Percentiles rank a stretch among this genome's conserved stretches.
Evolutionary conservation across 768 basidiomycete species (phyloP).

Genomic region (Boletus huronensis): DNA sequence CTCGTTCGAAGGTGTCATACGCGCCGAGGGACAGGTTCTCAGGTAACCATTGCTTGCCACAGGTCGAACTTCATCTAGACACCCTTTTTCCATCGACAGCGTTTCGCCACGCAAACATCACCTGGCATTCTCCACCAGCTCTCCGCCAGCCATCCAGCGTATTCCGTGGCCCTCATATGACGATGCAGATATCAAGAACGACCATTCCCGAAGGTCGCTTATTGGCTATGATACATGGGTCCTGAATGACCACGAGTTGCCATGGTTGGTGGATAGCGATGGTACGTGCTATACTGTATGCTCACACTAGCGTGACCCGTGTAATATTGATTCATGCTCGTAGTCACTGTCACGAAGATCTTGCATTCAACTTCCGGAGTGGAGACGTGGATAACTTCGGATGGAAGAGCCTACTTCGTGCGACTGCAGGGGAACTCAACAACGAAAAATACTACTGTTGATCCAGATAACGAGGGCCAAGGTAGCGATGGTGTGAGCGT

Average conservation of each 20-base stretch:
- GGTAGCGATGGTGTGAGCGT: constrained; percentile 45
- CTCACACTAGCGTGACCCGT: background rate
- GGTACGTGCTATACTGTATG: constrained; percentile 41
- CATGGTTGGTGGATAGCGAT: constrained; percentile 73
- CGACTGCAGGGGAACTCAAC: constrained; percentile 46
- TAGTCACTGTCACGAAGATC: constrained; percentile 70
- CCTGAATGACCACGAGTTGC: constrained; percentile 59
- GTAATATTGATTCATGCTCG: background rate
- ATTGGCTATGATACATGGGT: constrained; percentile 67
- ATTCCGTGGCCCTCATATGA: constrained; percentile 76
- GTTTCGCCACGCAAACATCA: constrained; percentile 70
- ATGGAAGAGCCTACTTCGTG: constrained; percentile 79
- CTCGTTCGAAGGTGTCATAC: constrained; percentile 78
- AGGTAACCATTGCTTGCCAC: constrained; percentile 43
- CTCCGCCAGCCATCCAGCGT: constrained; percentile 73
- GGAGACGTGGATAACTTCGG: constrained; percentile 84
- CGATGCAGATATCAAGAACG: constrained; percentile 36
- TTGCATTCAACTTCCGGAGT: constrained; percentile 53
- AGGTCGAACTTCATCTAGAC: constrained; percentile 1
- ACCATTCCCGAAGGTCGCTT: constrained; percentile 33
- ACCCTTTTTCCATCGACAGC: constrained; percentile 35
- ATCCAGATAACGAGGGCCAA: constrained; percentile 41
- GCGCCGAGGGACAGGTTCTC: constrained; percentile 68
- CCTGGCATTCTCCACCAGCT: constrained; percentile 69
- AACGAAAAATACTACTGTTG: background rate